A percentile compares a stretch with the other conserved stretches of the same genome.
phyloP scores from a whole-genome alignment of 2,329 filamentous ascomycete genomes.

The Colletotrichum sp. region DNA sequence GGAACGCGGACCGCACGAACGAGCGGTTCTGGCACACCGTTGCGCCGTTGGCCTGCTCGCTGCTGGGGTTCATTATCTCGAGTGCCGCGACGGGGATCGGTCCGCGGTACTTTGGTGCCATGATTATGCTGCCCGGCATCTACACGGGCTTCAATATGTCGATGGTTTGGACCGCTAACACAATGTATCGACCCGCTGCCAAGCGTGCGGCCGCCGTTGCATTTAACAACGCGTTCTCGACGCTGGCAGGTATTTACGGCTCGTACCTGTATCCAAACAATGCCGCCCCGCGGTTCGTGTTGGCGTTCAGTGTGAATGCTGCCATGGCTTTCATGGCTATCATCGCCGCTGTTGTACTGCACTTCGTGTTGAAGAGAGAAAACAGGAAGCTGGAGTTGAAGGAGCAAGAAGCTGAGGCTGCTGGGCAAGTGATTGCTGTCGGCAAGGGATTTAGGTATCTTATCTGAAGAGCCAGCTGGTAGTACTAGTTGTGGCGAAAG shows the following conservation, averaged over 20 bases:
- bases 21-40: conserved; percentile 22
- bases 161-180: conserved; percentile 28
- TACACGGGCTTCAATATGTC: conserved; percentile 29
- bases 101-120: conserved; percentile 20
- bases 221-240: conserved; percentile 28
- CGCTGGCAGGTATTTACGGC: conserved; percentile 27
- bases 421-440: background rate
- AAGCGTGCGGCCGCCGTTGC: conserved; percentile 26
- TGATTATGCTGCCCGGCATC: conserved; percentile 27
- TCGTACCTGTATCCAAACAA: conserved; percentile 29
- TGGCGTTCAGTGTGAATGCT: conserved; percentile 30
- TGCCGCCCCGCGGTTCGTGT: conserved; percentile 26
- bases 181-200: conserved; percentile 24
- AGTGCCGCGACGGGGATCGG: conserved; percentile 1
- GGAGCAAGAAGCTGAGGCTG: conserved; percentile 22
- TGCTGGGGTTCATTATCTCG: conserved; percentile 18
- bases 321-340: conserved; percentile 28
- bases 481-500: rapidly evolving
- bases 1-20: conserved; percentile 10
- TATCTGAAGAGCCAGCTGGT: background rate
- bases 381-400: conserved; percentile 24
- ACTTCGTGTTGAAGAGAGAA: conserved; percentile 25
- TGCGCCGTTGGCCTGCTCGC: conserved; percentile 1
- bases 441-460: conserved; percentile 24
- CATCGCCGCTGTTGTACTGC: conserved; percentile 22